phyloP scores from a whole-genome alignment of 495 filamentous ascomycete species.

The Beverwykella pulmonaria region DNA sequence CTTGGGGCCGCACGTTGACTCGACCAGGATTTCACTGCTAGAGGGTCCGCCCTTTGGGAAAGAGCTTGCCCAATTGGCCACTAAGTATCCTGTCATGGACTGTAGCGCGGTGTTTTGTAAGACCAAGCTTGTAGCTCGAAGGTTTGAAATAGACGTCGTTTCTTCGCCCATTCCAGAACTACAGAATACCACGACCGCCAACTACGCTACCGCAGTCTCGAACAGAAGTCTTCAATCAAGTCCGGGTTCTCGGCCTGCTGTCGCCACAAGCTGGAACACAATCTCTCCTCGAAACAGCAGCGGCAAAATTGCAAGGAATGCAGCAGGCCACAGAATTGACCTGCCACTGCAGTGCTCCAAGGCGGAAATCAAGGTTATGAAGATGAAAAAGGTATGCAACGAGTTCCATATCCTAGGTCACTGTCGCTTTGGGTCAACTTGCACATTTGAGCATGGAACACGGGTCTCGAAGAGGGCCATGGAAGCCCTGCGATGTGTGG shows the following conservation, averaged over 20 bases:
- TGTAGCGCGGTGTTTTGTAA: not conserved
- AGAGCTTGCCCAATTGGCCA: slow-evolving; percentile 1
- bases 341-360: not conserved
- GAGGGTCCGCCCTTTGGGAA: slow-evolving; percentile 11
- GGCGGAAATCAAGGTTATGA: not conserved
- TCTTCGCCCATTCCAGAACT: not conserved
- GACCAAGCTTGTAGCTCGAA: not conserved
- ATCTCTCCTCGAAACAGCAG: not conserved
- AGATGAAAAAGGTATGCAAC: slow-evolving; percentile 6
- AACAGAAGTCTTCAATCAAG: not conserved
- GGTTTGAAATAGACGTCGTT: not conserved
- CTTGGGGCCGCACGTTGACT: slow-evolving; percentile 5
- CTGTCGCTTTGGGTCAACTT: not conserved
- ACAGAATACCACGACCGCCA: not conserved
- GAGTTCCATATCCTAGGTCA: slow-evolving; percentile 11
- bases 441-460: not conserved
- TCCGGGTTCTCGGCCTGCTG: not conserved
- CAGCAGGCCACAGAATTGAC: slow-evolving; percentile 9
- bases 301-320: not conserved
- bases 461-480: not conserved
- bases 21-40: slow-evolving; percentile 1
- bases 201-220: not conserved
- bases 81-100: not conserved
- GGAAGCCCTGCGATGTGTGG: not conserved
- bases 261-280: not conserved